These are phyloP conservation scores for Stephania cephalantha DNA, from an alignment of 164 flowering plant genomes.

Conservation along the genomic window DNA sequence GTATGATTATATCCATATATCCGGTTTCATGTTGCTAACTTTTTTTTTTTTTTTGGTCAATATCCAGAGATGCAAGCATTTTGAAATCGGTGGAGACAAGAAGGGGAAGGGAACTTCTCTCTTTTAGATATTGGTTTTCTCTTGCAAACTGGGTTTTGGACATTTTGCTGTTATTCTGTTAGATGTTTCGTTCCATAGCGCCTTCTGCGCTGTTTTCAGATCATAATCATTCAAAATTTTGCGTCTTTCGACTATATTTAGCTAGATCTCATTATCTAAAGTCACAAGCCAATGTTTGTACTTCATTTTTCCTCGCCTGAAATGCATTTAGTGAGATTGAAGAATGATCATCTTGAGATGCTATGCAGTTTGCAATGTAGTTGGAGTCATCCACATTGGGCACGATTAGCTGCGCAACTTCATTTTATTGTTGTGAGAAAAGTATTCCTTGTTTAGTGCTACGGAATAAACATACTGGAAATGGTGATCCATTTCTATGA, in stretches of 20 bases:
- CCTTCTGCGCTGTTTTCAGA: neutral
- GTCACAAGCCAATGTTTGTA: neutral
- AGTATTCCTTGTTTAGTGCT: too few species aligned
- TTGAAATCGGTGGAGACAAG: constrained; percentile 20
- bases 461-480: too few species aligned
- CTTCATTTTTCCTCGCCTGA: too few species aligned
- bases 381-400: too few species aligned
- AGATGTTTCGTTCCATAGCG: neutral
- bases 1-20: neutral
- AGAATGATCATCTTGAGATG: too few species aligned
- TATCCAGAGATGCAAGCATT: constrained; percentile 16
- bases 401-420: too few species aligned
- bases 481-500: too few species aligned
- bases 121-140: constrained; percentile 5
- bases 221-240: neutral
- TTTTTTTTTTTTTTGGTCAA: neutral
- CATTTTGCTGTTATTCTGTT: neutral
- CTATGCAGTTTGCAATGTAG: too few species aligned
- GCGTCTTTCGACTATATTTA: neutral
- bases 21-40: neutral
- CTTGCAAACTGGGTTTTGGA: neutral
- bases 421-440: too few species aligned
- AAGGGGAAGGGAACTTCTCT: constrained; percentile 16
- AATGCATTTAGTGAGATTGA: too few species aligned
- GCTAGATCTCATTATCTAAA: neutral